phyloP scores from a whole-genome alignment of 257 asterid genomes.

The Leptodermis oblonga region DNA sequence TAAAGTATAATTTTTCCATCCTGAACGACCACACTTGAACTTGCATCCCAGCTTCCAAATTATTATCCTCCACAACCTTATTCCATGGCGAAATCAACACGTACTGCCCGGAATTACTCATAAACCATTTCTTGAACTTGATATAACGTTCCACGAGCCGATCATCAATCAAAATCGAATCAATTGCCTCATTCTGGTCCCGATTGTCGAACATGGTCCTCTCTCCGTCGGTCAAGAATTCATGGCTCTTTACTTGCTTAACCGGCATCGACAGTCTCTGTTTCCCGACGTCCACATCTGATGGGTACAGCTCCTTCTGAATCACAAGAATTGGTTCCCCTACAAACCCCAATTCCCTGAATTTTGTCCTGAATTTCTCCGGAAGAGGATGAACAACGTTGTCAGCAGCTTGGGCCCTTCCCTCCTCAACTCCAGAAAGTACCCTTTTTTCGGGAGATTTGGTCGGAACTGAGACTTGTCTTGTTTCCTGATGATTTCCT shows the following conservation, averaged over 20 bases:
- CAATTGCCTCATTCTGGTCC: not conserved
- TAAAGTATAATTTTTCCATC: not conserved
- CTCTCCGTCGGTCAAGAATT: not conserved
- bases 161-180: not conserved
- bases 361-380: not conserved
- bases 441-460: too few relatives aligned
- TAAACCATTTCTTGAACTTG: not conserved
- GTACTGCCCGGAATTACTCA: not conserved
- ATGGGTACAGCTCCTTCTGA: not conserved
- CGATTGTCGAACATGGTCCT: not conserved
- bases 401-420: too few relatives aligned
- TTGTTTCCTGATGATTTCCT: too few relatives aligned
- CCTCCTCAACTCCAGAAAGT: too few relatives aligned
- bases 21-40: slow-evolving; percentile 7
- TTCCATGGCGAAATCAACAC: not conserved
- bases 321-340: not conserved
- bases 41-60: not conserved
- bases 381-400: not conserved
- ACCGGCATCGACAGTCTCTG: slow-evolving; percentile 1
- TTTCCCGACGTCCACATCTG: not conserved
- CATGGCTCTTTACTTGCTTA: not conserved
- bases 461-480: too few relatives aligned
- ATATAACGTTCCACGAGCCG: not conserved
- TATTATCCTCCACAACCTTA: not conserved
- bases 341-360: not conserved